Conservation (phyloP, 2,329 filamentous ascomycete genomes). For the Clonostachys chloroleuca region DNA sequence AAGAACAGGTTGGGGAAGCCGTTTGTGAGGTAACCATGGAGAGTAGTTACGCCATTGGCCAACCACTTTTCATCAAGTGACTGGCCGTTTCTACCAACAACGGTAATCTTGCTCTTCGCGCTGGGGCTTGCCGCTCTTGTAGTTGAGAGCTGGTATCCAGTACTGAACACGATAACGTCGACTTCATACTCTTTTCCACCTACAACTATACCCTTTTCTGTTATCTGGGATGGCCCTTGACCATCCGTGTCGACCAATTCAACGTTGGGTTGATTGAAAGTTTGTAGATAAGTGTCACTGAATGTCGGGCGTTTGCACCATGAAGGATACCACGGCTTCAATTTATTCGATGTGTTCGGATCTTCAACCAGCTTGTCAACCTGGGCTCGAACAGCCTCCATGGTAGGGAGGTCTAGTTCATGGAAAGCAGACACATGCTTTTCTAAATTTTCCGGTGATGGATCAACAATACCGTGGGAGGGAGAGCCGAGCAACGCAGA, state of each 20-base stretch:
- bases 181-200: slow-evolving; percentile 40
- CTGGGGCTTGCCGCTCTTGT: slow-evolving; percentile 18
- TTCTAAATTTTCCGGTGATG: neutral
- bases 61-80: slow-evolving; percentile 40
- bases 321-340: slow-evolving; percentile 55
- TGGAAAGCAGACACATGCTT: slow-evolving; percentile 18
- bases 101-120: slow-evolving; percentile 7
- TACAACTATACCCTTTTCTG: slow-evolving; percentile 38
- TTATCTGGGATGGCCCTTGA: slow-evolving; percentile 41
- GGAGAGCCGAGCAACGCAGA: slow-evolving; percentile 23
- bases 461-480: neutral
- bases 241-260: slow-evolving; percentile 56
- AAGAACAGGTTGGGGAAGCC: slow-evolving; percentile 54
- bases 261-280: slow-evolving; percentile 57
- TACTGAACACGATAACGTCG: slow-evolving; percentile 30
- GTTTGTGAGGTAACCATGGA: slow-evolving; percentile 43
- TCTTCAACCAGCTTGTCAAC: slow-evolving; percentile 49
- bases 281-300: slow-evolving; percentile 52
- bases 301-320: slow-evolving; percentile 64
- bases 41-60: slow-evolving; percentile 33
- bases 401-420: slow-evolving; percentile 31
- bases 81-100: slow-evolving; percentile 36
- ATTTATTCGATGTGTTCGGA: slow-evolving; percentile 37
- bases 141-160: slow-evolving; percentile 22
- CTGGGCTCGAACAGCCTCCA: slow-evolving; percentile 38